A percentile compares a stretch with the other conserved stretches of the same genome.
phyloP scores from a whole-genome alignment of 2,329 filamentous ascomycete genomes.

The Cadophora luteo-olivacea region DNA sequence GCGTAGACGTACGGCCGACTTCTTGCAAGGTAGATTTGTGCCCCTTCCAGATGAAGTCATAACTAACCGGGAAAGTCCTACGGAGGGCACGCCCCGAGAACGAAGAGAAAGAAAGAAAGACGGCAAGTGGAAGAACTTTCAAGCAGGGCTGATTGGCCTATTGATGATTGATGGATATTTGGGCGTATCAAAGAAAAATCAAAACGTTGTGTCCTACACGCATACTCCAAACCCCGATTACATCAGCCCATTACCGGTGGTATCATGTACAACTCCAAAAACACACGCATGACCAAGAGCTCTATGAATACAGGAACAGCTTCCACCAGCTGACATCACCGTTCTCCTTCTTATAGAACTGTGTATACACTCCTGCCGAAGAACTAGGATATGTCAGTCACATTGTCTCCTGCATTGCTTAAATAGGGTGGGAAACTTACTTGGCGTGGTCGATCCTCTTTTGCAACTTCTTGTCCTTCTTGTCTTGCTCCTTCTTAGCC shows the following conservation, averaged over 20 bases:
- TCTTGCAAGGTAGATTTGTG: conserved; percentile 82
- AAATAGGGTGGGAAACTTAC: not conserved
- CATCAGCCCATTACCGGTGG: not conserved
- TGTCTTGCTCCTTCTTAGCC: conserved; percentile 20
- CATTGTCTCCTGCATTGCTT: not conserved
- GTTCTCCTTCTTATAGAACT: conserved; percentile 27
- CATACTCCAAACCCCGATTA: not conserved
- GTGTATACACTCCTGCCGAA: conserved; percentile 23
- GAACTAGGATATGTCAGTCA: conserved; percentile 10
- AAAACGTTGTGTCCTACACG: conserved; percentile 1
- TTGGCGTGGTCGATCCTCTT: conserved; percentile 25
- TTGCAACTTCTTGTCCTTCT: conserved; percentile 20
- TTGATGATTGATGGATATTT: not conserved
- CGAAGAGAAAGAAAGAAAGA: conserved; percentile 98
- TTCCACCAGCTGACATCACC: conserved; percentile 26
- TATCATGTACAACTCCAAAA: not conserved
- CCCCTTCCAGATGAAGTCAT: not conserved
- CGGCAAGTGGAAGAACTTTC: conserved; percentile 94
- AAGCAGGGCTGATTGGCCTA: conserved; percentile 46
- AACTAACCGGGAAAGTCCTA: conserved; percentile 70
- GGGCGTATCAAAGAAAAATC: conserved; percentile 8
- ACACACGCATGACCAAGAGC: not conserved
- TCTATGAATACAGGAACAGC: conserved; percentile 6
- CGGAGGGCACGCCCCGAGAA: conserved; percentile 93
- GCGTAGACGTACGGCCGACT: conserved; percentile 96